These are phyloP conservation scores for Ogataea hybrid DNA, from an alignment of 1,139 yeast species.

Conservation along the genomic window DNA sequence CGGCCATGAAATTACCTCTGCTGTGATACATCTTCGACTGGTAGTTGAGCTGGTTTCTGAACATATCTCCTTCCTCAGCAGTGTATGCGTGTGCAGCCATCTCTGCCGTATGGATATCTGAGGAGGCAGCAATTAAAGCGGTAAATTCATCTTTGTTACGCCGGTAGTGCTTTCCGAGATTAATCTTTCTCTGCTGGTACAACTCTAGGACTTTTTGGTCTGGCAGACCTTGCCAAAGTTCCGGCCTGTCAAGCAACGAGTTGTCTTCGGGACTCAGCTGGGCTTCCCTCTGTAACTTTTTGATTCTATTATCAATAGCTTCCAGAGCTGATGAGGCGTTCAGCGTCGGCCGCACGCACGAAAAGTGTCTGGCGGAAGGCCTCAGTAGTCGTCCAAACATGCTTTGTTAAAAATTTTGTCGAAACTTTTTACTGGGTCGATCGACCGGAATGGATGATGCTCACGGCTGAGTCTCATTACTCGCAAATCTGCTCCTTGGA, in stretches of 20 bases:
- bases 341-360: slow-evolving; percentile 4
- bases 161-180: slow-evolving; percentile 54
- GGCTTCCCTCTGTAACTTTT: slow-evolving; percentile 12
- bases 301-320: slow-evolving; percentile 9
- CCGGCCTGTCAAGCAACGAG: slow-evolving; percentile 43
- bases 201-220: slow-evolving; percentile 60
- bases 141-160: slow-evolving; percentile 48
- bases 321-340: slow-evolving; percentile 6
- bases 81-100: slow-evolving; percentile 33
- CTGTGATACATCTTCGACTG: slow-evolving; percentile 32
- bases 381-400: slow-evolving; percentile 12
- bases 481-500: too few relatives aligned
- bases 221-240: slow-evolving; percentile 67
- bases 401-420: slow-evolving; percentile 8
- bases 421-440: slow-evolving; percentile 9
- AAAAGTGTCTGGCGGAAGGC: slow-evolving; percentile 5
- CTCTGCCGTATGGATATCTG: slow-evolving; percentile 26
- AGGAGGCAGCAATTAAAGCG: slow-evolving; percentile 41
- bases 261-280: slow-evolving; percentile 21
- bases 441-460: not conserved
- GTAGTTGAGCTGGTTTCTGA: slow-evolving; percentile 32
- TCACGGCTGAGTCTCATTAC: too few relatives aligned
- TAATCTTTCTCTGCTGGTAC: slow-evolving; percentile 56
- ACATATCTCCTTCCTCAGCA: slow-evolving; percentile 35
- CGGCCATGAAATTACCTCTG: slow-evolving; percentile 30